Percentiles rank a stretch among this genome's conserved stretches.
Conservation (phyloP, 2,329 filamentous ascomycete species). For the Epichloe baconii region DNA sequence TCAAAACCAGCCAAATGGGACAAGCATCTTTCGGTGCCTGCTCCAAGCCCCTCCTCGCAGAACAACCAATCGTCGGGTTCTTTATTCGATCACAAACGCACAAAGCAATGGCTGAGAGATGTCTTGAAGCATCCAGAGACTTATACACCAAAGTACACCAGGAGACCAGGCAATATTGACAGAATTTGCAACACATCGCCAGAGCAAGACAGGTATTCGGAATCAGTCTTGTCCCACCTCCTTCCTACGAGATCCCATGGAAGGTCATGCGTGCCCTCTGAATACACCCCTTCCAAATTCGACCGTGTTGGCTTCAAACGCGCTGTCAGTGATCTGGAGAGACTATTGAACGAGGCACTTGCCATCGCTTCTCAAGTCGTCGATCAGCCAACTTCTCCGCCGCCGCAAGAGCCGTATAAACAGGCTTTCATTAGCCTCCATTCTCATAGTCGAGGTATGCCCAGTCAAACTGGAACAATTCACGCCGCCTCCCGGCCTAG, state of each 20-base stretch:
- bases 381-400: slow-evolving; percentile 16
- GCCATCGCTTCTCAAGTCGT: slow-evolving; percentile 28
- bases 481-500: background rate
- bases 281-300: slow-evolving; percentile 12
- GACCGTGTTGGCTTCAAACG: slow-evolving; percentile 20
- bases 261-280: slow-evolving; percentile 9
- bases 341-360: slow-evolving; percentile 33
- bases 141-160: slow-evolving; percentile 16
- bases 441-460: slow-evolving; percentile 4
- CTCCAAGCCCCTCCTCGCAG: slow-evolving; percentile 5
- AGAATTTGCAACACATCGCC: slow-evolving; percentile 4
- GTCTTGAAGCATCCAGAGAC: slow-evolving; percentile 16
- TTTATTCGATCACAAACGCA: slow-evolving; percentile 20
- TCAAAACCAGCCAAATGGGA: background rate
- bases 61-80: slow-evolving; percentile 16
- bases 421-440: slow-evolving; percentile 7
- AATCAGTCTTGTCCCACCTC: slow-evolving; percentile 9
- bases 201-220: slow-evolving; percentile 12
- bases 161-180: slow-evolving; percentile 10
- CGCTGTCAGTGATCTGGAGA: slow-evolving; percentile 30
- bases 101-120: slow-evolving; percentile 21
- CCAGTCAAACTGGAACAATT: background rate
- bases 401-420: slow-evolving; percentile 6
- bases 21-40: background rate
- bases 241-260: slow-evolving; percentile 8